phyloP scores from a whole-genome alignment of 768 basidiomycete genomes.

The Leccinum subtestaceum region DNA sequence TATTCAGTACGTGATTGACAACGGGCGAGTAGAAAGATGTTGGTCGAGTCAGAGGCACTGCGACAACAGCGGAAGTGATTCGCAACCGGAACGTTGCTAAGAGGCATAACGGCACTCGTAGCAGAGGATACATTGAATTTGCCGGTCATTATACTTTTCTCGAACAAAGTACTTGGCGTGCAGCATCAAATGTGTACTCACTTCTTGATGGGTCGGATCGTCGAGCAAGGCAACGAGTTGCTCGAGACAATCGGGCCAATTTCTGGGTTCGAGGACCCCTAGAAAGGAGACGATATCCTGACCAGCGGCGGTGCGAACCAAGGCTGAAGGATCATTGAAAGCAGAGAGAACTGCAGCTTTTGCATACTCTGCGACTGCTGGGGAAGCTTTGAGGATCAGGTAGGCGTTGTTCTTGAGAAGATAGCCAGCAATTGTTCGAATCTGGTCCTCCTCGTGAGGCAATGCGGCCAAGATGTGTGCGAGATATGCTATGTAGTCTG shows the following conservation, averaged over 20 bases:
- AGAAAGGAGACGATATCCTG: constrained; percentile 91
- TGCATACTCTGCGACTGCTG: constrained; percentile 67
- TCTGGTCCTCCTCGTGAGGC: constrained; percentile 84
- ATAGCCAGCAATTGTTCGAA: constrained; percentile 94
- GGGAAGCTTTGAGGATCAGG: constrained; percentile 64
- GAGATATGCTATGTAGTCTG: constrained; percentile 95
- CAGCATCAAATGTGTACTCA: constrained; percentile 38
- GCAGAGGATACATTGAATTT: background rate
- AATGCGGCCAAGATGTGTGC: constrained; percentile 85
- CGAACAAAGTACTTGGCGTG: constrained; percentile 1
- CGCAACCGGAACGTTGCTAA: background rate
- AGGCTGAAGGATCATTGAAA: constrained; percentile 75
- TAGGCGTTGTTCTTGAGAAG: constrained; percentile 94
- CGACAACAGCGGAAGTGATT: constrained; percentile 2
- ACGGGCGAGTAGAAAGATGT: background rate
- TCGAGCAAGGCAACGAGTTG: constrained; percentile 81
- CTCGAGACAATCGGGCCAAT: constrained; percentile 94
- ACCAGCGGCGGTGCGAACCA: constrained; percentile 92
- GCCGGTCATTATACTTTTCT: constrained; percentile 1
- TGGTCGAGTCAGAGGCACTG: background rate
- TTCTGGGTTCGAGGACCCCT: constrained; percentile 81
- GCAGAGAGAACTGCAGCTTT: constrained; percentile 76
- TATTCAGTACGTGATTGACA: constrained; percentile 16
- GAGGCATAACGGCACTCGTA: constrained; percentile 7
- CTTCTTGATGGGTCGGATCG: constrained; percentile 83